phyloP scores from a whole-genome alignment of 768 basidiomycete species.

The Russula brevipes region DNA sequence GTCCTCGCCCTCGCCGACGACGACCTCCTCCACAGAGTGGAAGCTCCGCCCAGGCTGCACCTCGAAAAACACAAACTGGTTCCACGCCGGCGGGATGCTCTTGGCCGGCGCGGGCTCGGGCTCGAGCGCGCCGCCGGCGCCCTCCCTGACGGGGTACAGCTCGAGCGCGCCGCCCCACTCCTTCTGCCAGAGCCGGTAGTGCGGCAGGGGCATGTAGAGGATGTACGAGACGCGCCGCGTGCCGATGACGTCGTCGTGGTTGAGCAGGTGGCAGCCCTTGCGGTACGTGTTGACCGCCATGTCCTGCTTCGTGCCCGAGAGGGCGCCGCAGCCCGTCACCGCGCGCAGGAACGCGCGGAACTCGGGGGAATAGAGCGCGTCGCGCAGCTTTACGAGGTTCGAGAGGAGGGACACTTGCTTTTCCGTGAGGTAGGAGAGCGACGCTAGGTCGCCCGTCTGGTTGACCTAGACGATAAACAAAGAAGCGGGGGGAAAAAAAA shows the following conservation, averaged over 20 bases:
- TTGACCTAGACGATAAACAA: slow-evolving; percentile 59
- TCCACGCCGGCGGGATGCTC: slow-evolving; percentile 76
- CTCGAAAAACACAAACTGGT: slow-evolving; percentile 82
- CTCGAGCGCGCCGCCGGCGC: slow-evolving; percentile 60
- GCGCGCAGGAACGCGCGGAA: slow-evolving; percentile 80
- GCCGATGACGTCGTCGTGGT: slow-evolving; percentile 98
- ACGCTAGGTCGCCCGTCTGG: slow-evolving; percentile 95
- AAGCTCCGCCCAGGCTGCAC: slow-evolving; percentile 96
- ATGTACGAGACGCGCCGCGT: slow-evolving; percentile 93
- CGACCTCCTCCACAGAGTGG: slow-evolving; percentile 95
- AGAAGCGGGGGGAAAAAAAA: background rate
- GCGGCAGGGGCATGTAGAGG: slow-evolving; percentile 86
- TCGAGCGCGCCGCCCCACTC: slow-evolving; percentile 94
- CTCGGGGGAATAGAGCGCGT: slow-evolving; percentile 80
- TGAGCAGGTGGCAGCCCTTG: slow-evolving; percentile 87
- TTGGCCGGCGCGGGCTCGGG: slow-evolving; percentile 62
- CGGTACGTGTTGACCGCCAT: slow-evolving; percentile 93
- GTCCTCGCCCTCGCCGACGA: slow-evolving; percentile 71
- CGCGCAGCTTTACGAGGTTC: slow-evolving; percentile 72
- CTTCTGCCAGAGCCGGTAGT: slow-evolving; percentile 70
- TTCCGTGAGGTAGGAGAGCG: slow-evolving; percentile 78
- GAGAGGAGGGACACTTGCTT: slow-evolving; percentile 76
- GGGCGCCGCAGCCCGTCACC: slow-evolving; percentile 88
- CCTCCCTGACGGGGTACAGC: slow-evolving; percentile 68
- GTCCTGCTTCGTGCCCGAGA: slow-evolving; percentile 90